Evolutionary conservation across 1,284 basidiomycete genomes (phyloP).

Genomic region (Mycena citricolor): DNA sequence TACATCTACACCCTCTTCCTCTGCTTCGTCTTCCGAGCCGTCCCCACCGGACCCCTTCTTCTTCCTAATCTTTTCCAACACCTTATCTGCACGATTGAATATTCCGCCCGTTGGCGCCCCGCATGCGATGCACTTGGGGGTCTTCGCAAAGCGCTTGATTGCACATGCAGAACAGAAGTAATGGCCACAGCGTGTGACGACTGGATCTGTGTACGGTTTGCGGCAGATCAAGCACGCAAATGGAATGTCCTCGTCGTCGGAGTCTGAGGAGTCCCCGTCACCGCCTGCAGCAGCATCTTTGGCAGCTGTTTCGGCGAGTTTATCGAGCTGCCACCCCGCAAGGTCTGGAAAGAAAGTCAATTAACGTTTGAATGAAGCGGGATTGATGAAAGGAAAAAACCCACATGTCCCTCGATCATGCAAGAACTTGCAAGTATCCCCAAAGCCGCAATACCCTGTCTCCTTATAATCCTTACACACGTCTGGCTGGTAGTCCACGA

Average conservation of each 20-base stretch:
- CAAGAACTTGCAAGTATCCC: slow-evolving; percentile 97
- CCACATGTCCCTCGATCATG: slow-evolving; percentile 85
- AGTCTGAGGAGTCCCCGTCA: slow-evolving; percentile 55
- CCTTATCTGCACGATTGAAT: slow-evolving; percentile 87
- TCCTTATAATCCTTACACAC: slow-evolving; percentile 99
- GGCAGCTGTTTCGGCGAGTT: slow-evolving; percentile 67
- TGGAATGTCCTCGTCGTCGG: slow-evolving; percentile 90
- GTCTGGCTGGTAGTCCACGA: slow-evolving; percentile 98
- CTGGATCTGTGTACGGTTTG: slow-evolving; percentile 91
- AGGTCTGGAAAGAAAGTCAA: slow-evolving; percentile 70
- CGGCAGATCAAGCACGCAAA: slow-evolving; percentile 98
- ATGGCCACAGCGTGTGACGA: slow-evolving; percentile 95
- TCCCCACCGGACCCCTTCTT: slow-evolving; percentile 51
- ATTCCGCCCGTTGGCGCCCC: slow-evolving; percentile 91
- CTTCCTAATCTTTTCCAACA: slow-evolving; percentile 76
- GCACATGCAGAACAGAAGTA: slow-evolving; percentile 96
- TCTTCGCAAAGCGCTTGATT: slow-evolving; percentile 90
- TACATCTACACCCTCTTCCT: slow-evolving; percentile 45
- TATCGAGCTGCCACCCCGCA: slow-evolving; percentile 97
- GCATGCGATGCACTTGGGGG: slow-evolving; percentile 95
- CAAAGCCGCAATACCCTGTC: slow-evolving; percentile 98
- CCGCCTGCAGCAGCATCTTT: slow-evolving; percentile 57
- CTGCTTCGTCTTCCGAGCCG: slow-evolving; percentile 42
- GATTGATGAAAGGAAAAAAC: slow-evolving; percentile 35
- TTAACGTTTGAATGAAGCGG: slow-evolving; percentile 25